Conservation (phyloP, 441 rosid genomes). For the Sinapis alba region DNA sequence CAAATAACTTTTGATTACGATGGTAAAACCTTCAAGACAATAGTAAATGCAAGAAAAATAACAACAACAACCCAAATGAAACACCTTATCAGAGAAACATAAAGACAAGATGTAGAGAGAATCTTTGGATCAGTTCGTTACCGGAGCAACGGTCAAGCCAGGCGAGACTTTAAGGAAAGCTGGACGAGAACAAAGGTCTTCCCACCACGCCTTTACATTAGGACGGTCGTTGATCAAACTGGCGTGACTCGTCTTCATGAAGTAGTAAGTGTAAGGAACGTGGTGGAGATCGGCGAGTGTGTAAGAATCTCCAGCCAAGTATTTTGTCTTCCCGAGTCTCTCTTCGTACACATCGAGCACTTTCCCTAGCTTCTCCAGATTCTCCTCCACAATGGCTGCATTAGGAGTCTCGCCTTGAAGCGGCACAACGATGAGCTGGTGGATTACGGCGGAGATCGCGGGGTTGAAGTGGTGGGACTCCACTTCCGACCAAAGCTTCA, state of each 20-base stretch:
- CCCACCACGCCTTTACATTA: constrained; percentile 87
- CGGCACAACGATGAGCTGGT: constrained; percentile 61
- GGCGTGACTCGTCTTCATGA: constrained; percentile 72
- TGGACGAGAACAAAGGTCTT: constrained; percentile 69
- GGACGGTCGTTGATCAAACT: constrained; percentile 59
- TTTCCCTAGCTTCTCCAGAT: constrained; percentile 57
- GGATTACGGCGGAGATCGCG: constrained; percentile 53
- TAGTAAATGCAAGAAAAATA: not conserved
- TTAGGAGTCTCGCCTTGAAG: constrained; percentile 59
- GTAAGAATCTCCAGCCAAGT: constrained; percentile 72
- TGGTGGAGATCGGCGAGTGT: constrained; percentile 83
- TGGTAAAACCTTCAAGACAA: not conserved
- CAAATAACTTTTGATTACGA: not conserved
- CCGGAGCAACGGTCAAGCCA: constrained; percentile 61
- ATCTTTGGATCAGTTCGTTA: constrained; percentile 15
- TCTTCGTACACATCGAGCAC: constrained; percentile 73
- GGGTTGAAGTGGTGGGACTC: constrained; percentile 78
- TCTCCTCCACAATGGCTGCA: constrained; percentile 52
- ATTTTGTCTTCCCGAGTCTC: constrained; percentile 56
- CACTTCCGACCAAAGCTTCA: constrained; percentile 73
- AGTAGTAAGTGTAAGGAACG: constrained; percentile 65
- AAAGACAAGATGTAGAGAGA: not conserved
- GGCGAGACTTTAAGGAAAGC: constrained; percentile 61
- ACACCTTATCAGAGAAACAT: not conserved
- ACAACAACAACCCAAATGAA: not conserved